These are phyloP conservation scores for Toxoplasma gondii DNA, from an alignment of 169 alveolate species.

Conservation along the genomic window DNA sequence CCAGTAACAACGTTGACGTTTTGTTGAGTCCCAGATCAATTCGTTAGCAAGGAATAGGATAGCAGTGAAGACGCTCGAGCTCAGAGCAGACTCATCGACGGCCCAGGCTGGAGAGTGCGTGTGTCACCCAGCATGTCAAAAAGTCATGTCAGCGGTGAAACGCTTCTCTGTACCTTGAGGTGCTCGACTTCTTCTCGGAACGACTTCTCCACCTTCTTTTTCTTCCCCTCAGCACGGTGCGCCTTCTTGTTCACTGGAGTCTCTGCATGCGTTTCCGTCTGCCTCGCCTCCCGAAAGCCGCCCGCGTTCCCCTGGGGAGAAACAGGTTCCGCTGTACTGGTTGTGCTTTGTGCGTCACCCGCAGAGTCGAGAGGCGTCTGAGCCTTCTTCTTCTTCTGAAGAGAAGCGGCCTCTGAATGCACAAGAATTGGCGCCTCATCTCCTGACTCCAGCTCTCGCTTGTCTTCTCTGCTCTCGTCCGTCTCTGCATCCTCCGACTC, in stretches of 20 bases:
- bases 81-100: too few relatives aligned
- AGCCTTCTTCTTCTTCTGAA: not conserved
- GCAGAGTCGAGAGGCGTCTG: not conserved
- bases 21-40: too few relatives aligned
- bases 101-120: too few relatives aligned
- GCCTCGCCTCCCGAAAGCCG: not conserved
- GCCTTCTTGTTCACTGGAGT: not conserved
- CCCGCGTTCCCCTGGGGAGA: not conserved
- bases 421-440: not conserved
- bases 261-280: not conserved
- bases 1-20: too few relatives aligned
- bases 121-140: too few relatives aligned
- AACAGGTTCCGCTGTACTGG: not conserved
- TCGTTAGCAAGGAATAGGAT: too few relatives aligned
- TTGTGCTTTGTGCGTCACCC: not conserved
- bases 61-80: too few relatives aligned
- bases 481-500: too few relatives aligned
- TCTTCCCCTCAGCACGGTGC: not conserved
- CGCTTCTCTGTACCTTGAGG: not conserved
- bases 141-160: too few relatives aligned
- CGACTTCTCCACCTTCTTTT: constrained; percentile 13
- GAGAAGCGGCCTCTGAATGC: not conserved
- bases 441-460: not conserved
- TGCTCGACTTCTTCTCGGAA: constrained; percentile 27
- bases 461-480: not conserved